Evolutionary conservation across 2,329 filamentous ascomycete species (phyloP).

Genomic region (Aureobasidium sp.): DNA sequence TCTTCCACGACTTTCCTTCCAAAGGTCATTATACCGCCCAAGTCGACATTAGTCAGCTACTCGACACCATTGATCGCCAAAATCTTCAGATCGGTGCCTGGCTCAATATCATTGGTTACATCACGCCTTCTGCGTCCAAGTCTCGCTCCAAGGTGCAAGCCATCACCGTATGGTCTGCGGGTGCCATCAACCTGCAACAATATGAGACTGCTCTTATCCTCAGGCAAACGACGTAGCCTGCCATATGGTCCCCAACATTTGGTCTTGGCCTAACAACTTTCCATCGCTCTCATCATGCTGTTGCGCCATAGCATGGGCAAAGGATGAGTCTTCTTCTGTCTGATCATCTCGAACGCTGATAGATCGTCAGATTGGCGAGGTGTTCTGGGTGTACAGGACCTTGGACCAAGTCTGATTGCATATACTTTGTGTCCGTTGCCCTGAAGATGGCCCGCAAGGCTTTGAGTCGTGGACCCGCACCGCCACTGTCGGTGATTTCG

Average conservation of each 20-base stretch:
- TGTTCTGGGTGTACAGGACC: neutral
- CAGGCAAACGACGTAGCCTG: neutral
- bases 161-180: constrained; percentile 69
- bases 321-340: neutral
- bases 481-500: too few species aligned
- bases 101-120: constrained; percentile 81
- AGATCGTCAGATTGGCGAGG: neutral
- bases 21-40: constrained; percentile 13
- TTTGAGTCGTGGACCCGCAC: neutral
- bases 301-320: neutral
- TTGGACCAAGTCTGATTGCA: neutral
- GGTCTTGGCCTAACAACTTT: neutral
- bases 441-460: neutral
- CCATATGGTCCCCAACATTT: neutral
- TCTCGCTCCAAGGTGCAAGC: constrained; percentile 57
- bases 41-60: constrained; percentile 59
- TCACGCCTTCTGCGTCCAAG: constrained; percentile 3
- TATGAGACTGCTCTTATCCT: constrained; percentile 57
- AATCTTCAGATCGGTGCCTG: constrained; percentile 69
- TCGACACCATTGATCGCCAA: constrained; percentile 56
- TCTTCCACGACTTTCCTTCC: constrained; percentile 61
- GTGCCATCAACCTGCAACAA: constrained; percentile 59
- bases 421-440: neutral
- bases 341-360: neutral
- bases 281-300: neutral